Percentiles rank a stretch among this genome's conserved stretches.
These are phyloP conservation scores for Camillea tinctor DNA, from an alignment of 2,329 filamentous ascomycete genomes.

Conservation along the genomic window DNA sequence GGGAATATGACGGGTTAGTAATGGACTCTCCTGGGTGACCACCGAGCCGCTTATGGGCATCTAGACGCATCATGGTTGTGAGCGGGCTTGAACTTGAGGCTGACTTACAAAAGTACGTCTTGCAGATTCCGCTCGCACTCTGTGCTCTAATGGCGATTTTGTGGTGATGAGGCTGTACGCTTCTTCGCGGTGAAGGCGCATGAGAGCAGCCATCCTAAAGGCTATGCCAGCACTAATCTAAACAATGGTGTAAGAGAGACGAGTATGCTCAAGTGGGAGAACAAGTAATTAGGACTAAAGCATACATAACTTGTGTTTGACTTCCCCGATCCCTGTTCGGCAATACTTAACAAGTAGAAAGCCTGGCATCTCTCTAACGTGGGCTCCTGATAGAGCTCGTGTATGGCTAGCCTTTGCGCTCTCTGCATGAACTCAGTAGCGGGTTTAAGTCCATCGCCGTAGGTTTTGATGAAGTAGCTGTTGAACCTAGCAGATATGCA, in stretches of 20 bases:
- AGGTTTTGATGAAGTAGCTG: conserved; percentile 45
- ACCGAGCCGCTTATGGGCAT: too few species aligned
- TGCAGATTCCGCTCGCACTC: conserved; percentile 54
- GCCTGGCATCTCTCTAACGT: conserved; percentile 56
- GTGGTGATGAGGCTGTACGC: conserved; percentile 44
- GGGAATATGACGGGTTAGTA: conserved; percentile 1
- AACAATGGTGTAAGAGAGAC: conserved; percentile 16
- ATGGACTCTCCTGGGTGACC: too few species aligned
- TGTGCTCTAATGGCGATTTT: conserved; percentile 43
- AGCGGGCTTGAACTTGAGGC: neutral
- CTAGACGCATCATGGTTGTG: too few species aligned
- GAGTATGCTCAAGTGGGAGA: neutral
- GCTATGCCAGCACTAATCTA: conserved; percentile 58
- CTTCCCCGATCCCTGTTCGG: conserved; percentile 56
- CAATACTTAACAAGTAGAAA: conserved; percentile 58
- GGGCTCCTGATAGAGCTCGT: conserved; percentile 52
- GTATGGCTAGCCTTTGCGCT: conserved; percentile 46
- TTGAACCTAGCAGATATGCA: conserved; percentile 57
- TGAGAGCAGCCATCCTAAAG: conserved; percentile 53
- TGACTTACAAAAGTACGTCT: conserved; percentile 51
- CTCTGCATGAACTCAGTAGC: conserved; percentile 54
- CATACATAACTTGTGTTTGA: conserved; percentile 54
- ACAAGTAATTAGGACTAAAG: conserved; percentile 6
- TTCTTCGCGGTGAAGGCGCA: conserved; percentile 56
- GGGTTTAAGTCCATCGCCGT: conserved; percentile 50